These are phyloP conservation scores for Gracilaria domingensis DNA, from an alignment of 23 red algal genomes.

Conservation along the genomic window DNA sequence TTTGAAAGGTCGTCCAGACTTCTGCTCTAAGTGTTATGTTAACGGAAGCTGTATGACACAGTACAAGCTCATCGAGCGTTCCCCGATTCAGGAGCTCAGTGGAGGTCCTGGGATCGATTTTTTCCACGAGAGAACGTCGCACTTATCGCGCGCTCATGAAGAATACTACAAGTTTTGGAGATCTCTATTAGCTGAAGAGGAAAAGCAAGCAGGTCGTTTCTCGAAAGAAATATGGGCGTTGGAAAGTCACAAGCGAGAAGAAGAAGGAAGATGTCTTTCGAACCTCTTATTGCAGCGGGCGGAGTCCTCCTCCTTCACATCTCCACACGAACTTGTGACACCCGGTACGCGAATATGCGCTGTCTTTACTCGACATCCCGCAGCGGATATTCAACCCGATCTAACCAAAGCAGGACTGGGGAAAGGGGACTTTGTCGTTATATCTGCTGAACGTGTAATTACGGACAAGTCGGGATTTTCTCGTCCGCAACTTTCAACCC, in stretches of 20 bases:
- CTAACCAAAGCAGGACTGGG: constrained; percentile 37
- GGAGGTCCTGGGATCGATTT: constrained; percentile 42
- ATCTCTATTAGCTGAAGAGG: constrained; percentile 53
- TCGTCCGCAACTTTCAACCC: background rate
- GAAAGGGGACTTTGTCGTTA: constrained; percentile 72
- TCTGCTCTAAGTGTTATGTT: constrained; percentile 50
- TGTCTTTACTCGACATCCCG: background rate
- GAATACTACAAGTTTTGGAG: constrained; percentile 66
- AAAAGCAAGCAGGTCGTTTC: constrained; percentile 10
- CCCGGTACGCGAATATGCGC: constrained; percentile 3
- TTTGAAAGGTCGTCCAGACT: constrained; percentile 14
- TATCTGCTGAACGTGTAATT: constrained; percentile 64
- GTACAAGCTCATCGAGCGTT: constrained; percentile 40
- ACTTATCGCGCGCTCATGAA: constrained; percentile 22
- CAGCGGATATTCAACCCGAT: background rate
- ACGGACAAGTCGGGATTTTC: background rate
- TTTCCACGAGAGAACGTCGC: constrained; percentile 42
- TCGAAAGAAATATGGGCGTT: constrained; percentile 74
- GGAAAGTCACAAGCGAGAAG: constrained; percentile 47
- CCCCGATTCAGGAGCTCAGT: background rate
- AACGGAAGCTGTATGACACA: constrained; percentile 50
- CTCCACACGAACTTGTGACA: constrained; percentile 10
- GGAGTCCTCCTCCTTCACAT: background rate
- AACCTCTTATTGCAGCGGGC: constrained; percentile 8
- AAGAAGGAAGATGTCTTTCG: constrained; percentile 54